Base-by-base conservation (phyloP, 345 rosid genomes). In the Melaleuca alternifolia region DNA sequence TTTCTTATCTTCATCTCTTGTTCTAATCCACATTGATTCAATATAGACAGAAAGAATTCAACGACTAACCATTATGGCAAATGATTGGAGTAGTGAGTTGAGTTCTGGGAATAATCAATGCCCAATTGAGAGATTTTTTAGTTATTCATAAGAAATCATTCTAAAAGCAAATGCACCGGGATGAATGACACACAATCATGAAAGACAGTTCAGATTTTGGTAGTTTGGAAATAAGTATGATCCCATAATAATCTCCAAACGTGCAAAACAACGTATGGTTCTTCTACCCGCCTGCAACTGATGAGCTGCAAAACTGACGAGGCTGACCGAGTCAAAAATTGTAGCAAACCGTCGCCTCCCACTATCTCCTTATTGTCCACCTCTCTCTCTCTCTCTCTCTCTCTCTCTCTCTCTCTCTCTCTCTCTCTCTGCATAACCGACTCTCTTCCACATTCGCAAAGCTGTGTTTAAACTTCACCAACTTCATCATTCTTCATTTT, bases 321-420 rank as follows among this genome's bases (percentile, higher is more conserved):
- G 46, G 85, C 83, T 79, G 90, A 46, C 85, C 46, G 44, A 57
- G 87, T 86, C 89, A 83, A 88, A 59, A 54, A 53, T n/a, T 7
- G 50, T 48, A 2, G 54, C 30, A 81, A 61, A 71, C 87, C 51
- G 83, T 82, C 50, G 54, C 61, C 83, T 46, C 89, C 91, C 91
- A 90, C 91, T 87, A 85, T 85, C 87, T 90, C 89, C 89, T 86
- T 85, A 18, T 85, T 37, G 48, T 71, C 81, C 81, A 71, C 81
- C 81, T 71, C 87, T 89, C 54, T 54, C 82, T 86, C 75, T 59
- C 33, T 57, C 37, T 56, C 20, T 23, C 59, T 10, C n/a, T n/a
- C n/a, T n/a, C n/a, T n/a, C n/a, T n/a, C n/a, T n/a, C n/a, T 86
- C 85, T 28, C 71, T 44, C 84, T 50, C 62, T 26, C 65, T 59